Evolutionary conservation across 305 asterid species (phyloP).

Genomic region (Fraxinus greggii): DNA sequence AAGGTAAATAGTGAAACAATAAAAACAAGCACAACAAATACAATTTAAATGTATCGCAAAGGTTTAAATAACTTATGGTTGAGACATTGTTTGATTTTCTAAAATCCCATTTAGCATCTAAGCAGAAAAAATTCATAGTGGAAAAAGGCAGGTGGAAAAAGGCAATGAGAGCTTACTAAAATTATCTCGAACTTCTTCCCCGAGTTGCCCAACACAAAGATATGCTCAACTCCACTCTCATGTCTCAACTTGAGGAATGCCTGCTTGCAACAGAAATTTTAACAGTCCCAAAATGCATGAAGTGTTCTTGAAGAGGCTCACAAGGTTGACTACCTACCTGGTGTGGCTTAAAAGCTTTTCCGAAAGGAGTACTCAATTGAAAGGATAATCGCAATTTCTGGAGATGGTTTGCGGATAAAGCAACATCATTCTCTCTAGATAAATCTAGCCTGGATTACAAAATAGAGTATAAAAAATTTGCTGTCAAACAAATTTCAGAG

Average conservation of each 20-base stretch:
- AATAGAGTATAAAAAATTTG: slow-evolving; percentile 21
- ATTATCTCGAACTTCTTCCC: slow-evolving; percentile 62
- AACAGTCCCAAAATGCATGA: slow-evolving; percentile 22
- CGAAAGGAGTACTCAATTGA: slow-evolving; percentile 68
- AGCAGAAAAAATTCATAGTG: slow-evolving; percentile 10
- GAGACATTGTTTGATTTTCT: slow-evolving; percentile 5
- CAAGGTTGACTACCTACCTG: slow-evolving; percentile 54
- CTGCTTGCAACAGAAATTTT: slow-evolving; percentile 46
- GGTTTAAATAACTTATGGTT: neutral
- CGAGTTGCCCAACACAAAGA: slow-evolving; percentile 72
- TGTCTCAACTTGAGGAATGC: slow-evolving; percentile 79
- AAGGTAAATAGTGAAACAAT: slow-evolving; percentile 6
- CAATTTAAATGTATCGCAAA: neutral
- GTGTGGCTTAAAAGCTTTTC: slow-evolving; percentile 80
- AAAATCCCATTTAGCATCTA: slow-evolving; percentile 10
- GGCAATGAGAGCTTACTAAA: slow-evolving; percentile 52
- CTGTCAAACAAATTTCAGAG: slow-evolving; percentile 14
- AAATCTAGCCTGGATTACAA: slow-evolving; percentile 56
- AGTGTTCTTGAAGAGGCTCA: slow-evolving; percentile 4
- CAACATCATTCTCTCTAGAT: slow-evolving; percentile 46
- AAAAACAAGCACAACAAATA: neutral
- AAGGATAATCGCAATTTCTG: slow-evolving; percentile 81
- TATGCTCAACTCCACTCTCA: slow-evolving; percentile 84
- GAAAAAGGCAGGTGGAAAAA: slow-evolving; percentile 8
- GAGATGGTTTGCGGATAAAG: slow-evolving; percentile 91